Conservation (phyloP, 768 basidiomycete species). For the Suillus clintonianus region DNA sequence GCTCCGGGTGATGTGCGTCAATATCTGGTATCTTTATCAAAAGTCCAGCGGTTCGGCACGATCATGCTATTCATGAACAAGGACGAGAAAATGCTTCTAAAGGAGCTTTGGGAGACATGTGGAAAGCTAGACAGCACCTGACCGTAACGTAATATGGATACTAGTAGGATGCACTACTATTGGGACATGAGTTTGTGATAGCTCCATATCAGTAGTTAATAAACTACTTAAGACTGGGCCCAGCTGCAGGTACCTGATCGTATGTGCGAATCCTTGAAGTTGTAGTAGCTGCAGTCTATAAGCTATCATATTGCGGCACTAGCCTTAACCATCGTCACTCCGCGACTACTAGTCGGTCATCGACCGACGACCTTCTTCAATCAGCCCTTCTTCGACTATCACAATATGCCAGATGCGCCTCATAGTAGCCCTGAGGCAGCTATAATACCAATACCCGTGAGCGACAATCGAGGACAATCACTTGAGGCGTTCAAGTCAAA, state of each 20-base stretch:
- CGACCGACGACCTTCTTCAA: too few relatives aligned
- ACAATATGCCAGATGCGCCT: neutral
- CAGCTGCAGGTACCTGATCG: neutral
- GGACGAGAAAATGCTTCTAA: constrained; percentile 51
- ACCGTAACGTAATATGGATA: neutral
- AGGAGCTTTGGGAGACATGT: constrained; percentile 46
- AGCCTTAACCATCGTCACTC: too few relatives aligned
- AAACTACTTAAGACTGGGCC: neutral
- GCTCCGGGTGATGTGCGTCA: constrained; percentile 30
- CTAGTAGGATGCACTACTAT: neutral
- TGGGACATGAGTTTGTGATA: neutral
- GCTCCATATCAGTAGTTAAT: too few relatives aligned
- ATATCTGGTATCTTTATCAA: constrained; percentile 55
- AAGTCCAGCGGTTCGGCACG: constrained; percentile 63
- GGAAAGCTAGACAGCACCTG: constrained; percentile 13
- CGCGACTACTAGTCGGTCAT: too few relatives aligned
- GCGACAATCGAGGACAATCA: neutral
- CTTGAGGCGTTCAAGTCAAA: constrained; percentile 54
- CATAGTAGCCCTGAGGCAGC: neutral
- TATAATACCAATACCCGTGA: neutral
- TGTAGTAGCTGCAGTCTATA: too few relatives aligned
- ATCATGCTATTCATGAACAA: constrained; percentile 63
- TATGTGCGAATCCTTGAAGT: too few relatives aligned
- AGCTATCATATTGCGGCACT: too few relatives aligned
- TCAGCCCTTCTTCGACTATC: neutral